phyloP scores from a whole-genome alignment of 2,329 filamentous ascomycete species.

The Fusarium neocosmosporiellum region DNA sequence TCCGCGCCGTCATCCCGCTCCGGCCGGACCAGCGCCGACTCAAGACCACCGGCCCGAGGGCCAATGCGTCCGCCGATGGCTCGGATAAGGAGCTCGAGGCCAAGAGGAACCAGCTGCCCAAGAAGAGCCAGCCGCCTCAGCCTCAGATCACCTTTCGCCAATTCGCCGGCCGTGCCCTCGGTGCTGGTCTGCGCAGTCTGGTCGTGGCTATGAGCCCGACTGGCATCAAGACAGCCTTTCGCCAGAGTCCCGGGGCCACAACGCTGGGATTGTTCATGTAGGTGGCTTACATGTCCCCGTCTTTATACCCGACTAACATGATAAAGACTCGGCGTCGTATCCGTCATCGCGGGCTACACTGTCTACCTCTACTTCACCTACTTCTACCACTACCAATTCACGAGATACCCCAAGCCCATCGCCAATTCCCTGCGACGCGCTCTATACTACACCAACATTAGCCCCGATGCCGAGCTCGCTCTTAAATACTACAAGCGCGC shows the following conservation, averaged over 20 bases:
- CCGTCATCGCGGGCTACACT: slow-evolving; percentile 46
- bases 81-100: slow-evolving; percentile 25
- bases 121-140: slow-evolving; percentile 35
- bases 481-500: slow-evolving; percentile 87
- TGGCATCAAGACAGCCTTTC: slow-evolving; percentile 50
- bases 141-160: slow-evolving; percentile 48
- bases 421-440: slow-evolving; percentile 84
- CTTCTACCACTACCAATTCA: slow-evolving; percentile 67
- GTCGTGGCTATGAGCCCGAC: slow-evolving; percentile 49
- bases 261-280: slow-evolving; percentile 48
- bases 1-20: slow-evolving; percentile 47
- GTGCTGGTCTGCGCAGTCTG: slow-evolving; percentile 50
- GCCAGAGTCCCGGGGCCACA: slow-evolving; percentile 47
- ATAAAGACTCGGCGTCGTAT: slow-evolving; percentile 45
- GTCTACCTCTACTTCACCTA: slow-evolving; percentile 62
- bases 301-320: neutral
- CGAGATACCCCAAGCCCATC: slow-evolving; percentile 73
- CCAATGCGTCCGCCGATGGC: slow-evolving; percentile 16
- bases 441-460: slow-evolving; percentile 85
- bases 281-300: slow-evolving; percentile 1
- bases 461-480: slow-evolving; percentile 79
- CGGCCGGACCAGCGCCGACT: slow-evolving; percentile 42
- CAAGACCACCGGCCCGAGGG: slow-evolving; percentile 40
- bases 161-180: slow-evolving; percentile 46
- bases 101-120: slow-evolving; percentile 39